Evolutionary conservation across 169 alveolate genomes (phyloP), one percentile per base, ranked within the genome.

Genomic region (Theileria parva): DNA sequence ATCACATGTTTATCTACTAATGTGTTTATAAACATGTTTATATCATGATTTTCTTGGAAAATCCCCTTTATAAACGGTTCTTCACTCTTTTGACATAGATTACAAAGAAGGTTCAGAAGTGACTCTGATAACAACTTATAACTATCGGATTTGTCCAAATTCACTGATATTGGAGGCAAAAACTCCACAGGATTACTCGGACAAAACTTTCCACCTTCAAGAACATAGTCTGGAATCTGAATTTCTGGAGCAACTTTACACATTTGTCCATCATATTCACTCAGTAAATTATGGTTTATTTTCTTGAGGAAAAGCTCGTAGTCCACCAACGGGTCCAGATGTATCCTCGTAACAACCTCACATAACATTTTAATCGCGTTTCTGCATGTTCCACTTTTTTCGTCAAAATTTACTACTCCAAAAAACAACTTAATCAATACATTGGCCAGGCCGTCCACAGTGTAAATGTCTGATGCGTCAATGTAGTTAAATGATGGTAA

Each of bases 401-500:
- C 25, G 32, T 6, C 44, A 3, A 48, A 66, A 27, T 28, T 25
- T 25, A n/a, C 27, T 17, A 55, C 53, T 12, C 19, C 25, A 51
- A 55, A 34, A 21, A 74, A 1, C 15, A 53, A 8, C 55, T 13
- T 32, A n/a, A 74, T 25, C 28, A 44, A 9, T 27, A 37, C 21
- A 23, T 61, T 25, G 27, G 69, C n/a, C 0, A 67, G 28, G 32
- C 63, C 17, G 21, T 21, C 39, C 15, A 83, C 30, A 15, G 65
- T 30, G 34, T 51, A 73, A 3, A 76, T 25, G 27, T 83, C 86
- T 8, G 59, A 51, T 0, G 77, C 17, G 15, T 83, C 89, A 21
- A 77, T 11, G 51, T 44, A 83, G 17, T 75, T 78, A 30, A 83
- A 77, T 15, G 89, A 19, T 11, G 89, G 89, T 1, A 83, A 64